Evolutionary conservation across 2,329 filamentous ascomycete genomes (phyloP).

Genomic region (Apiospora aurea): DNA sequence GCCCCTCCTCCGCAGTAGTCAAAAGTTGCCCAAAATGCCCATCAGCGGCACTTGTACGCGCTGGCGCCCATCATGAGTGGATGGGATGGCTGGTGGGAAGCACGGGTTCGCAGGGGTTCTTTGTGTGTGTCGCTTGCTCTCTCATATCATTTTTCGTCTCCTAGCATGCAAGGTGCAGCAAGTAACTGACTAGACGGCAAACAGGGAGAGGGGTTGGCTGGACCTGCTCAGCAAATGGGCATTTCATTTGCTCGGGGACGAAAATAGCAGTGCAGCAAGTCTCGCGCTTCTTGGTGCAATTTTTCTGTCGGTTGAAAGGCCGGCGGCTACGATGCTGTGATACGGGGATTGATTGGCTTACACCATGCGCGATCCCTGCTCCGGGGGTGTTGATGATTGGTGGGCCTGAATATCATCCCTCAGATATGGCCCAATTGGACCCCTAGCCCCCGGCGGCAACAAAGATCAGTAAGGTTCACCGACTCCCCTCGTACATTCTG

Average conservation of each 20-base stretch:
- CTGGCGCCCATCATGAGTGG: constrained; percentile 16
- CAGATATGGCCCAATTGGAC: constrained; percentile 6
- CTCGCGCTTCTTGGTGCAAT: constrained; percentile 19
- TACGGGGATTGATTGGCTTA: constrained; percentile 10
- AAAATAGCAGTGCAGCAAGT: constrained; percentile 20
- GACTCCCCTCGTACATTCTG: neutral
- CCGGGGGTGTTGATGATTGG: constrained; percentile 8
- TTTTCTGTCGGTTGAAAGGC: neutral
- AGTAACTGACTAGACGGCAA: neutral
- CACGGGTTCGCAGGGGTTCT: constrained; percentile 4
- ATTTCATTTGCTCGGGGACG: constrained; percentile 2
- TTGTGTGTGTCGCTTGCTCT: constrained; percentile 11
- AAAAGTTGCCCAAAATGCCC: neutral
- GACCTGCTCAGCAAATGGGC: constrained; percentile 17
- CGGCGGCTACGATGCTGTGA: constrained; percentile 20
- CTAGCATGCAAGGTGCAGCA: constrained; percentile 19
- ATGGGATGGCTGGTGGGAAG: constrained; percentile 10
- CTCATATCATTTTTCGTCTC: constrained; percentile 13
- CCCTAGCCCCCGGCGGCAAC: constrained; percentile 11
- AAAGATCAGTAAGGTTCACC: constrained; percentile 19
- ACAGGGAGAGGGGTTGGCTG: constrained; percentile 8
- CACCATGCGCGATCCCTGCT: constrained; percentile 7
- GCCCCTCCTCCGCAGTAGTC: constrained; percentile 21
- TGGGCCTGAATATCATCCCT: constrained; percentile 11
- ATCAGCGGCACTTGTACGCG: constrained; percentile 21